Base-by-base conservation (phyloP, 192 early-diverging fungal species). In the Podila epigama region DNA sequence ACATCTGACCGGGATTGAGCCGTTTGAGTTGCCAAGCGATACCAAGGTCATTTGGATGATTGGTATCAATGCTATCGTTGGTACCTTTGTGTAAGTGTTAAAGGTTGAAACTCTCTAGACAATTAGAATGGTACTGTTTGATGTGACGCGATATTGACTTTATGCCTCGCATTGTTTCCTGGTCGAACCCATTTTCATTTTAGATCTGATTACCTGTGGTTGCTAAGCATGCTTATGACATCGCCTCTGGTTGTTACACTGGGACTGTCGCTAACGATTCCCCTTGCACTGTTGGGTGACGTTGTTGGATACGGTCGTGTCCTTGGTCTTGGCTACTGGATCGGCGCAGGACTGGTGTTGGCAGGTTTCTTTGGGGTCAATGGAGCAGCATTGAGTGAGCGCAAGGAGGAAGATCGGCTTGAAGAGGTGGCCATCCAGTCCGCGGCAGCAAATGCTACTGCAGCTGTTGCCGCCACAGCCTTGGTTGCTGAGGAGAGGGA, bases 161-260 rank as follows among this genome's bases (percentile, higher is more conserved):
- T 16, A 22, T 32, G 16, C 27, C 27, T 15, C 28, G 27, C 27
- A 48, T 25, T 40, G 32, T 40, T 15, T 31, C 27, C 29, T 40
- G n/a, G 18, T 69, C 20, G 41, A 16, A 18, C 28, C 20, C 50
- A 28, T 37, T 40, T 39, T 7, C 22, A 57, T 32, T n/a, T 50
- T 81, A 86, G 85, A 31, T 89, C 93, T 3, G 93, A 93, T 72
- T 93, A 90, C 66, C 67, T 93, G n/a, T 93, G 92, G 93, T 71
- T 95, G 29, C 75, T 88, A 34, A 82, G 92, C 2, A 88, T 93
- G 86, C 73, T 94, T 9, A 87, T 95, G 88, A 93, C 92, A 0
- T 91, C 91, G 20, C 92, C 93, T 11, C 70, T 95, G 63, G 88
- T 91, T 10, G 92, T 93, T 4, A 95, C 93, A 2, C 75, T 95